Evolutionary conservation across 2,329 filamentous ascomycete species (phyloP).

Genomic region (Plenodomus biglobosus): DNA sequence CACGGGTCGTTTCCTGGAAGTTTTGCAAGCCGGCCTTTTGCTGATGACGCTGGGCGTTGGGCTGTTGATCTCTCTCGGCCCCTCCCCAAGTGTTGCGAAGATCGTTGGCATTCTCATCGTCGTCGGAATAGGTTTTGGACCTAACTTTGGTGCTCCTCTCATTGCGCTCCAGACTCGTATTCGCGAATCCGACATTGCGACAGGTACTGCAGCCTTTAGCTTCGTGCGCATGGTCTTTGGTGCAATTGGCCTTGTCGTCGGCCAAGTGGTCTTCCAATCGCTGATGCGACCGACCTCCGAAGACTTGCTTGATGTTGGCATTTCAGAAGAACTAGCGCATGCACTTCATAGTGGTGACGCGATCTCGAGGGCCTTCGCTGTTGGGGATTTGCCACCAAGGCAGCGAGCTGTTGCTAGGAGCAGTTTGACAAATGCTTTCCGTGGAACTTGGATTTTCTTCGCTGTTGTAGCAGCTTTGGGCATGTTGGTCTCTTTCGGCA

Average conservation of each 20-base stretch:
- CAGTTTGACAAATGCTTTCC: constrained; percentile 48
- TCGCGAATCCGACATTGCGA: constrained; percentile 53
- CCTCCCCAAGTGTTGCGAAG: constrained; percentile 15
- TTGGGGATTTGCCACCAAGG: constrained; percentile 21
- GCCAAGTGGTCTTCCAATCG: constrained; percentile 56
- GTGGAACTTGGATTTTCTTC: constrained; percentile 56
- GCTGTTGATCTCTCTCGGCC: constrained; percentile 31
- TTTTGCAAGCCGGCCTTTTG: constrained; percentile 35
- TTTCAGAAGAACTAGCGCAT: constrained; percentile 22
- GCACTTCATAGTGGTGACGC: constrained; percentile 35
- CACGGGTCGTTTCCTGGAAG: constrained; percentile 46
- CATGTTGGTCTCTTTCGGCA: constrained; percentile 36
- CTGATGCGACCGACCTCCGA: constrained; percentile 56
- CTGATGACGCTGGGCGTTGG: constrained; percentile 42
- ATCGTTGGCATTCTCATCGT: constrained; percentile 55
- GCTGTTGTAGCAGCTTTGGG: constrained; percentile 45
- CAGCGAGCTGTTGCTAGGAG: constrained; percentile 45
- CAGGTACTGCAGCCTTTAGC: constrained; percentile 55
- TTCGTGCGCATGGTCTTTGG: constrained; percentile 52
- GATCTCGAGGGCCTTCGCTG: constrained; percentile 32
- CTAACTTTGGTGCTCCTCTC: constrained; percentile 58
- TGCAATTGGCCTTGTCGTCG: constrained; percentile 53
- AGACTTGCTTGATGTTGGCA: constrained; percentile 21
- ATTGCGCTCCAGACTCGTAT: constrained; percentile 61
- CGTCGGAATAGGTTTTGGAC: constrained; percentile 54